Percentiles rank a stretch among this genome's conserved stretches.
These are phyloP conservation scores for Clavispora phyllophila DNA, from an alignment of 805 yeast genomes.

Conservation along the genomic window DNA sequence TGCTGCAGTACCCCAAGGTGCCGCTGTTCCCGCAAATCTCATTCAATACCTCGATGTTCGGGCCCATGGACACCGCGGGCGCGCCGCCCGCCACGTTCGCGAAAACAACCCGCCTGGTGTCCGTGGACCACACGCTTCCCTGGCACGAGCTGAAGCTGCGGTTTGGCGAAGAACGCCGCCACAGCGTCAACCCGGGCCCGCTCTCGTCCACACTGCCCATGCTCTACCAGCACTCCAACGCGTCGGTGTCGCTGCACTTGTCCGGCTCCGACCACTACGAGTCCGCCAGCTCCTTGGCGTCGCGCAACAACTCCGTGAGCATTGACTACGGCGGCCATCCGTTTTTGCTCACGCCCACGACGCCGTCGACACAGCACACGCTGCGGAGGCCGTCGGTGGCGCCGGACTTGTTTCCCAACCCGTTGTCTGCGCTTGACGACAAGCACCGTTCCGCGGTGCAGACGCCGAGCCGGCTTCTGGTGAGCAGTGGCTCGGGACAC, in stretches of 20 bases:
- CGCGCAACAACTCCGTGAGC: slow-evolving; percentile 2
- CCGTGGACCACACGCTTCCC: slow-evolving; percentile 5
- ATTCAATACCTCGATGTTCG: slow-evolving; percentile 40
- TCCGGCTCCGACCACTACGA: slow-evolving; percentile 1
- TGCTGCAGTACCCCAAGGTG: slow-evolving; percentile 13
- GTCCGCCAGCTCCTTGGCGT: neutral
- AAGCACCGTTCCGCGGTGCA: neutral
- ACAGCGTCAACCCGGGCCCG: slow-evolving; percentile 1
- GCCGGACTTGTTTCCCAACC: slow-evolving; percentile 41
- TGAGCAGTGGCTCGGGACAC: slow-evolving; percentile 2
- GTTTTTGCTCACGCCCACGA: slow-evolving; percentile 2
- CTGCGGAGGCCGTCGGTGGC: slow-evolving; percentile 39
- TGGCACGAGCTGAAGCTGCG: slow-evolving; percentile 4
- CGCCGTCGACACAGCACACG: slow-evolving; percentile 1
- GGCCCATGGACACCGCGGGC: slow-evolving; percentile 3
- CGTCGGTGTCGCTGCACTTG: slow-evolving; percentile 1
- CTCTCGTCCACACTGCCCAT: slow-evolving; percentile 3
- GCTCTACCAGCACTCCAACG: slow-evolving; percentile 1
- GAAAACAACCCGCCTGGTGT: slow-evolving; percentile 1
- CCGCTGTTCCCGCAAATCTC: slow-evolving; percentile 29
- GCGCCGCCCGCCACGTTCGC: neutral
- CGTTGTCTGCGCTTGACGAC: slow-evolving; percentile 12
- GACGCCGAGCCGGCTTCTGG: slow-evolving; percentile 1
- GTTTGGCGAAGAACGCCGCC: slow-evolving; percentile 6
- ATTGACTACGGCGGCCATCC: neutral